Evolutionary conservation across 2,329 filamentous ascomycete species (phyloP), one percentile per base, ranked within the genome.

Genomic region (Allantophomopsis cytisporea): DNA sequence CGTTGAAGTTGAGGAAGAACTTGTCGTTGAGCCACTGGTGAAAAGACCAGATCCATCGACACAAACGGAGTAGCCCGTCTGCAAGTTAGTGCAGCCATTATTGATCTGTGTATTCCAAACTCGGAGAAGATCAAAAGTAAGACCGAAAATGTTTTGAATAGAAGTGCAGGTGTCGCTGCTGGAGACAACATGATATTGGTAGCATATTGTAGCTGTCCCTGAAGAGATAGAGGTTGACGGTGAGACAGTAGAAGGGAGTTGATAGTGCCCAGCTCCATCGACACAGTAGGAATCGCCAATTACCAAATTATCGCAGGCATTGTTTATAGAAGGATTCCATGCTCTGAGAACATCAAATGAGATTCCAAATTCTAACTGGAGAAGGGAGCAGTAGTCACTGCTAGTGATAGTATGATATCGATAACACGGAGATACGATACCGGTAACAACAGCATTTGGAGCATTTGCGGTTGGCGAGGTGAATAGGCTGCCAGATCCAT

Each of bases 61-160:
- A 28, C 18, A 37, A 30, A 20, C 8, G 14, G 36, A 17, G 23
- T 37, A 16, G 8, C 18, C 18, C 11, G 23, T 21, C 15, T 23
- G 18, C 14, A 37, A 21, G 30, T 37, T 37, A 18, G 6, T 16
- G 20, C 18, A 37, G n/a, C 14, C 36, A n/a, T 37, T 37, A 15
- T 37, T 30, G 23, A 37, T 37, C 10, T 21, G 18, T 11, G 36
- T 17, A 37, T 37, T 37, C 18, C 23, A 37, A 23, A 21, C 36
- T 16, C 23, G 36, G 10, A 37, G 21, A 10, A 28, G 7, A 30
- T 28, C 36, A 5, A 37, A 28, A 28, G 18, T 23, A 16, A 37
- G 36, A 7, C 36, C 18, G 23, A 23, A 23, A 12, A 11, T 28
- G 12, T 11, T 15, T 21, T 37, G 4, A 30, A 37, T 37, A n/a